phyloP scores from a whole-genome alignment of 306 rosid genomes.

The Quercus mongolica region DNA sequence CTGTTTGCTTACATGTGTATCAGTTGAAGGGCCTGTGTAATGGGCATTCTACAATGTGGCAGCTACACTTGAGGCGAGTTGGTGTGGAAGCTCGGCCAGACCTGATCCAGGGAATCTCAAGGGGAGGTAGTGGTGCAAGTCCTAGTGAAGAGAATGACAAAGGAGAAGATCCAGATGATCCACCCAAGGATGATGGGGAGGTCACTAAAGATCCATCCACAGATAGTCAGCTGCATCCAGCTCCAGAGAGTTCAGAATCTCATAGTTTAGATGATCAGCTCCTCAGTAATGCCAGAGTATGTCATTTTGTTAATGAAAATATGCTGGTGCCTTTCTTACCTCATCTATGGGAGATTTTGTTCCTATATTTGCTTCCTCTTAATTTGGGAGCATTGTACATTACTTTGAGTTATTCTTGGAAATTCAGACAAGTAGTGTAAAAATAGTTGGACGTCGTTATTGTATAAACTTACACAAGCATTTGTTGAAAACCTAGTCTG shows the following conservation, averaged over 20 bases:
- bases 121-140: constrained; percentile 70
- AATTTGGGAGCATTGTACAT: constrained; percentile 44
- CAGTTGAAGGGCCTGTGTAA: constrained; percentile 9
- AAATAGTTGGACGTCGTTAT: constrained; percentile 13
- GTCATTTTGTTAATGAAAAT: constrained; percentile 25
- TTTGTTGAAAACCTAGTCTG: neutral
- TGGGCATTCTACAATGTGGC: constrained; percentile 19
- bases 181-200: constrained; percentile 42
- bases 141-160: constrained; percentile 53
- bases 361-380: constrained; percentile 31
- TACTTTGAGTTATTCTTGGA: constrained; percentile 37
- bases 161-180: constrained; percentile 50
- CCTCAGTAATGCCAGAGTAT: constrained; percentile 35
- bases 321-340: constrained; percentile 19
- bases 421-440: constrained; percentile 43
- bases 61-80: constrained; percentile 92
- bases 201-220: constrained; percentile 42
- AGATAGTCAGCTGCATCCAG: constrained; percentile 45
- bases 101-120: constrained; percentile 51
- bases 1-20: neutral
- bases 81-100: constrained; percentile 90
- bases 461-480: neutral
- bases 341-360: constrained; percentile 26
- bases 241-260: constrained; percentile 66
- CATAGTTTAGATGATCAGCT: constrained; percentile 48